Percentiles rank a stretch among this genome's conserved stretches.
phyloP scores from a whole-genome alignment of 495 filamentous ascomycete species.

The Wilcoxina mikolae region DNA sequence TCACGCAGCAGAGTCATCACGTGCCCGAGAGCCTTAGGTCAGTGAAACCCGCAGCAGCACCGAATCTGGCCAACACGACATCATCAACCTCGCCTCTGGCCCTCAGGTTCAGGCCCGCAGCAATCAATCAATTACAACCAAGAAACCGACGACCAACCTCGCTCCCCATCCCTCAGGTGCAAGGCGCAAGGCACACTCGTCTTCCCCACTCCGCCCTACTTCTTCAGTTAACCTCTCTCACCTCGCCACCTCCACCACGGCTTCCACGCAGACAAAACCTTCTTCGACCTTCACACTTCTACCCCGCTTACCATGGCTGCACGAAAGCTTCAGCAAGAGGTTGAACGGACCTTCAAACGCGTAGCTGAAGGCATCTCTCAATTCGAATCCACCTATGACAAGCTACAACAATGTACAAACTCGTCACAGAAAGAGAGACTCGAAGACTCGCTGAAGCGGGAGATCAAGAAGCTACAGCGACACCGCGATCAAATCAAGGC shows the following conservation, averaged over 20 bases:
- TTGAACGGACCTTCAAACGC: conserved; percentile 98
- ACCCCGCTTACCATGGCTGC: conserved; percentile 51
- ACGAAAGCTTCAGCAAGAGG: conserved; percentile 89
- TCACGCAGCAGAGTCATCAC: not conserved
- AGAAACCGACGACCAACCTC: not conserved
- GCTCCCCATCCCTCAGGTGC: not conserved
- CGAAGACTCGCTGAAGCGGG: conserved; percentile 91
- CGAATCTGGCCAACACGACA: not conserved
- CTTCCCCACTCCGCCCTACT: not conserved
- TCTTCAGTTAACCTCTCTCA: not conserved
- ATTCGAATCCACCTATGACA: conserved; percentile 89
- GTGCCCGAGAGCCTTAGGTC: not conserved
- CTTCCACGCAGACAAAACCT: conserved; percentile 5
- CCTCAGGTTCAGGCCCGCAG: not conserved
- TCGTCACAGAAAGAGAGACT: conserved; percentile 93
- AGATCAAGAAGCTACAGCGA: conserved; percentile 98
- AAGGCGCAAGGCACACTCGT: not conserved
- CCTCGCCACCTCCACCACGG: not conserved
- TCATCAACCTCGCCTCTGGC: not conserved
- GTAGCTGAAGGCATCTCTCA: conserved; percentile 79
- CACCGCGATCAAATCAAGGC: conserved; percentile 97
- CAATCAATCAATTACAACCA: not conserved
- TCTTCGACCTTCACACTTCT: conserved; percentile 12
- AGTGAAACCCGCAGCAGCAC: not conserved
- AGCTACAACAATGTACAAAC: conserved; percentile 80